Conservation (phyloP, 768 basidiomycete genomes). For the Boletus pseudo-olivaceus region DNA sequence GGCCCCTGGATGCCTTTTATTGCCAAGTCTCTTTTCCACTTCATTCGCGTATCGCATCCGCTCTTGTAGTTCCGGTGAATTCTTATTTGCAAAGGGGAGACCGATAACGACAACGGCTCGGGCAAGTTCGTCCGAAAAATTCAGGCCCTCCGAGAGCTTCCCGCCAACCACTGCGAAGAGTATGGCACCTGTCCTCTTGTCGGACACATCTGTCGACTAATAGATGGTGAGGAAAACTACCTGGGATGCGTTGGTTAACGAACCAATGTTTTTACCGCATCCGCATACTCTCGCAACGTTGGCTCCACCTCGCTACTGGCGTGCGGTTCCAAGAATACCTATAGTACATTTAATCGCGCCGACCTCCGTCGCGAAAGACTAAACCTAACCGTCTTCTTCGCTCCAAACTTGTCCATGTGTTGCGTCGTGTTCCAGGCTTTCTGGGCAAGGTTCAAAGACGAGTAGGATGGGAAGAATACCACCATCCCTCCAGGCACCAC, state of each 20-base stretch:
- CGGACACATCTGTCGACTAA: conserved; percentile 21
- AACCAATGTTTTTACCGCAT: conserved; percentile 37
- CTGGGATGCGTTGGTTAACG: not conserved
- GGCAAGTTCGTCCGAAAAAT: conserved; percentile 76
- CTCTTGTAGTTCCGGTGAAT: conserved; percentile 88
- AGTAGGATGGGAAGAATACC: conserved; percentile 92
- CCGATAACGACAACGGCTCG: conserved; percentile 86
- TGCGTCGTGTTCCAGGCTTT: conserved; percentile 62
- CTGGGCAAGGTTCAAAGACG: conserved; percentile 67
- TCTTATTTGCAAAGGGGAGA: conserved; percentile 88
- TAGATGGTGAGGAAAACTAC: conserved; percentile 1
- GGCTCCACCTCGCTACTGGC: conserved; percentile 67
- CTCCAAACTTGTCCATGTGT: conserved; percentile 54
- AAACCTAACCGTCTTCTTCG: conserved; percentile 68
- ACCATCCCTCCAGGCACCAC: conserved; percentile 86
- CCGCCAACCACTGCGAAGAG: conserved; percentile 95
- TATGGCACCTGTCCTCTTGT: conserved; percentile 59
- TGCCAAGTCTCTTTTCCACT: conserved; percentile 44
- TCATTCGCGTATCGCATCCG: conserved; percentile 84
- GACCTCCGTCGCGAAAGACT: not conserved
- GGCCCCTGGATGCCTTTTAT: conserved; percentile 33
- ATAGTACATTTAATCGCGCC: not conserved
- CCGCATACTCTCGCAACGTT: conserved; percentile 69
- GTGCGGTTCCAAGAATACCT: conserved; percentile 92
- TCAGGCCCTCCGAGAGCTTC: conserved; percentile 91